These are phyloP conservation scores for Polyplosphaeria fusca DNA, from an alignment of 495 filamentous ascomycete genomes.

Conservation along the genomic window DNA sequence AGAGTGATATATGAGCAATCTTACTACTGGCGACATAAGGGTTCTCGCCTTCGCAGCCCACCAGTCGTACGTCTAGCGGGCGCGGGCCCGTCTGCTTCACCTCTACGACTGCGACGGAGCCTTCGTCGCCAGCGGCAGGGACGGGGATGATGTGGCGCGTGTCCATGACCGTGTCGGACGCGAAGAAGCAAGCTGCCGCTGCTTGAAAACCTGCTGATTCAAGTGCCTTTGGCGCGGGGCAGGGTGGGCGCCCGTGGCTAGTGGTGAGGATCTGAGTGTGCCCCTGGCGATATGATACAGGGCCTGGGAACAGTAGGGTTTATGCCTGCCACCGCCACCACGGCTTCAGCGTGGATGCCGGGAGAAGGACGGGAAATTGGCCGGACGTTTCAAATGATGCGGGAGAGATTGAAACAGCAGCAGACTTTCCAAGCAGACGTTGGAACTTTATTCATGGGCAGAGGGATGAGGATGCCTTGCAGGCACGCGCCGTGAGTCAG, in stretches of 20 bases:
- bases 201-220: conserved; percentile 17
- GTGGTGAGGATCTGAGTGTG: conserved; percentile 8
- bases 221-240: too few relatives aligned
- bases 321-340: conserved; percentile 11
- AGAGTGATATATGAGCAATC: conserved; percentile 19
- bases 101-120: conserved; percentile 20
- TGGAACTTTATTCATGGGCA: conserved; percentile 21
- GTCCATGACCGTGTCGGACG: conserved; percentile 14
- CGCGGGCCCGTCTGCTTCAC: conserved; percentile 23
- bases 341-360: neutral
- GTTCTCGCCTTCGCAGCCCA: conserved; percentile 27
- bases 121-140: conserved; percentile 13
- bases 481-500: conserved; percentile 16
- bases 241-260: conserved; percentile 1
- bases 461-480: conserved; percentile 1
- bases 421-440: neutral
- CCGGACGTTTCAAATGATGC: conserved; percentile 19
- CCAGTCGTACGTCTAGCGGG: conserved; percentile 29
- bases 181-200: conserved; percentile 6
- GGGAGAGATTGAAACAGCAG: conserved; percentile 11
- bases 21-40: conserved; percentile 30
- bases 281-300: conserved; percentile 23
- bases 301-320: conserved; percentile 9
- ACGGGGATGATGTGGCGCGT: conserved; percentile 23
- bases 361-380: conserved; percentile 16